Percentiles rank a stretch among this genome's conserved stretches.
Evolutionary conservation across 192 early-diverging fungal genomes (phyloP).

Genomic region (Podila clonocystis): DNA sequence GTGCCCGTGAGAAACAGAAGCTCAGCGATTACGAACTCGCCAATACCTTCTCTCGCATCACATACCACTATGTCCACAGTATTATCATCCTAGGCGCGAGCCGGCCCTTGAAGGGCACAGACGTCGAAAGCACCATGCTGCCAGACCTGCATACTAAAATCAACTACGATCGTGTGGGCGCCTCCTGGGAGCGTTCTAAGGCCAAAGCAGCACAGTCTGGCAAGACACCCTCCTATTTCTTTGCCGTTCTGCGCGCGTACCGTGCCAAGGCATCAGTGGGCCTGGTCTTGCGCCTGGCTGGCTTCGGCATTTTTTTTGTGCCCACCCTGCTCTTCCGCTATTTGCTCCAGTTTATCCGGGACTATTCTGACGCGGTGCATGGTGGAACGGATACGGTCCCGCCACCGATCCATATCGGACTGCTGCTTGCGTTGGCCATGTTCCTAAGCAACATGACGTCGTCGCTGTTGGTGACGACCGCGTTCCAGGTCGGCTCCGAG

Average conservation of each 20-base stretch:
- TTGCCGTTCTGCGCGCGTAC: constrained; percentile 21
- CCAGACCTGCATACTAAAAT: constrained; percentile 7
- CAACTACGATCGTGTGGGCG: constrained; percentile 9
- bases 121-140: constrained; percentile 13
- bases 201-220: background rate
- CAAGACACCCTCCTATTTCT: constrained; percentile 14
- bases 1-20: constrained; percentile 31
- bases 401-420: constrained; percentile 13
- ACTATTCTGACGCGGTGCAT: constrained; percentile 21
- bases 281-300: constrained; percentile 2
- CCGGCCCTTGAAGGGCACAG: constrained; percentile 24
- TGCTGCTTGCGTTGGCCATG: constrained; percentile 25
- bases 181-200: constrained; percentile 14
- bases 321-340: constrained; percentile 26
- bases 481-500: constrained; percentile 52
- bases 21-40: constrained; percentile 18
- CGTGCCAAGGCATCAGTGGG: background rate
- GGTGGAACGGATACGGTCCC: background rate
- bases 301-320: background rate
- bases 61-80: constrained; percentile 6
- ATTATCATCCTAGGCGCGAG: constrained; percentile 28
- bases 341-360: constrained; percentile 20
- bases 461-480: background rate
- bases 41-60: constrained; percentile 25
- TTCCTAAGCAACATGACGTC: constrained; percentile 10